A percentile compares a stretch with the other conserved stretches of the same genome.
Conservation (phyloP, 768 basidiomycete species). For the Amanita polypyramis region DNA sequence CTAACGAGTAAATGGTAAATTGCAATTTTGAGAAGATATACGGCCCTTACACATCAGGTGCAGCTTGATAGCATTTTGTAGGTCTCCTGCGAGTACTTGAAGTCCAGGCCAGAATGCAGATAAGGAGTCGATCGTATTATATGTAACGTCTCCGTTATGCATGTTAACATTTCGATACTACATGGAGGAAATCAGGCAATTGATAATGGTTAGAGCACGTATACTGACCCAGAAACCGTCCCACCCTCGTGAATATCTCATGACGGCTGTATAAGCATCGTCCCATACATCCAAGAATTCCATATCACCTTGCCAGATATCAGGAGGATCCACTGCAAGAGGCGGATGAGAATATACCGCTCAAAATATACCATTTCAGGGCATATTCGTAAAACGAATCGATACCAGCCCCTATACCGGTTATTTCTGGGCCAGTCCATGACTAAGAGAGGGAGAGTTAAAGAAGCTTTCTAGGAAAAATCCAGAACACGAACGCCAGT, state of each 20-base stretch:
- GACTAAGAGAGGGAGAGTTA: constrained; percentile 25
- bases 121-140: constrained; percentile 82
- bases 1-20: constrained; percentile 24
- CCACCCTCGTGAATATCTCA: constrained; percentile 70
- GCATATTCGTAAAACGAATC: constrained; percentile 97
- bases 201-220: background rate
- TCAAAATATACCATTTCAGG: constrained; percentile 84
- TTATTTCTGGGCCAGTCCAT: constrained; percentile 71
- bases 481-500: constrained; percentile 50
- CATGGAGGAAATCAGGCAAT: background rate
- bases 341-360: constrained; percentile 32
- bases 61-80: constrained; percentile 86
- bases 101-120: constrained; percentile 98
- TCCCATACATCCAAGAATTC: constrained; percentile 81
- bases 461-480: background rate
- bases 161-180: constrained; percentile 87
- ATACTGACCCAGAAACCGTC: constrained; percentile 82
- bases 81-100: constrained; percentile 77
- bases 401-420: constrained; percentile 86
- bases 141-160: constrained; percentile 61
- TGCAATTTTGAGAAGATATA: background rate
- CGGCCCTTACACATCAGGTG: constrained; percentile 67
- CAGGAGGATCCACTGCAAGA: background rate
- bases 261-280: constrained; percentile 72
- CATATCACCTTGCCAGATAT: constrained; percentile 45